A percentile compares a stretch with the other conserved stretches of the same genome.
Conservation (phyloP, 148 eudicot species). For the Camellia granthamiana region DNA sequence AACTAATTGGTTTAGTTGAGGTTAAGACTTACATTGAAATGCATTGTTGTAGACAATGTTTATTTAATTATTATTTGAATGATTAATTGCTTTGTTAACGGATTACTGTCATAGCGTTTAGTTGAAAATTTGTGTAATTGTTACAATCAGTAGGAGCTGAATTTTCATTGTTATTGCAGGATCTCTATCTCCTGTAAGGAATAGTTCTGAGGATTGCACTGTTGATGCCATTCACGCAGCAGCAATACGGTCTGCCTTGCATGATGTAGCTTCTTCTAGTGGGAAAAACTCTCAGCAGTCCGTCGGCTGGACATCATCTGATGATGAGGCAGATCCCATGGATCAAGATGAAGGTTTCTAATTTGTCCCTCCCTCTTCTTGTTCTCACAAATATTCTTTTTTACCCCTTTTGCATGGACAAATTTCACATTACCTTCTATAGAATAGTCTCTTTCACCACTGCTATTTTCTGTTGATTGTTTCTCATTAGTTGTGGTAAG, state of each 20-base stretch:
- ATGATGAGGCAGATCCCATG: conserved; percentile 81
- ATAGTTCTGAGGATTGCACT: conserved; percentile 50
- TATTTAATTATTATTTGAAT: not conserved
- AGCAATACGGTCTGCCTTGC: conserved; percentile 66
- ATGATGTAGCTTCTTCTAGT: conserved; percentile 76
- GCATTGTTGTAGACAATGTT: too few species aligned
- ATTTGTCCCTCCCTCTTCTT: not conserved
- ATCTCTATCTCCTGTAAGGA: conserved; percentile 62
- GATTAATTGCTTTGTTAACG: not conserved
- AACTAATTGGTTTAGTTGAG: not conserved
- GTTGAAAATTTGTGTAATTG: not conserved
- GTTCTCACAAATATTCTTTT: not conserved
- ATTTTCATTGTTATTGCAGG: conserved; percentile 32
- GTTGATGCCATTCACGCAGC: conserved; percentile 63
- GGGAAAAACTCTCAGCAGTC: conserved; percentile 30
- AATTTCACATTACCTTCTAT: not conserved
- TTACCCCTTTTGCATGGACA: not conserved
- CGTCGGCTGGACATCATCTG: conserved; percentile 83
- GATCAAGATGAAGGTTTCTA: conserved; percentile 70
- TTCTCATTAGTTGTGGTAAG: not conserved
- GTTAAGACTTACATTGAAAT: not conserved
- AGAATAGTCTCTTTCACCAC: not conserved
- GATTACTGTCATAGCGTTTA: not conserved
- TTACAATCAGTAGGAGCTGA: not conserved
- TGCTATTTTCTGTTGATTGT: not conserved